Percentiles rank a stretch among this genome's conserved stretches.
phyloP scores from a whole-genome alignment of 140 eudicot species.

The Stevia rebaudiana region DNA sequence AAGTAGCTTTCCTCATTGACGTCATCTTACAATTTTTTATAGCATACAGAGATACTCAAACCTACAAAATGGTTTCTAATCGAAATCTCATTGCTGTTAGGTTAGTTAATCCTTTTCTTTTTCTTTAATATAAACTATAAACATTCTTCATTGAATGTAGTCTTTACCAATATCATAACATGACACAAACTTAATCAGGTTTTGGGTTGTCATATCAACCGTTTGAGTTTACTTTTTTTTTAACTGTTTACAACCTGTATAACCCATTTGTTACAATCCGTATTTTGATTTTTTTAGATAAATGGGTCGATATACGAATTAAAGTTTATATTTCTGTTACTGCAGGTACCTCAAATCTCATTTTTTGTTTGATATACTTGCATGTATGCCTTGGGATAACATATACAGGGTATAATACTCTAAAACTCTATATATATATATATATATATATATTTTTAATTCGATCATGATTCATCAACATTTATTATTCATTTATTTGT shows the following conservation, averaged over 20 bases:
- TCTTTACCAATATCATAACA: background rate
- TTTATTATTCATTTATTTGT: background rate
- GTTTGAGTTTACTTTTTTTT: background rate
- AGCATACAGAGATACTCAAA: slow-evolving; percentile 74
- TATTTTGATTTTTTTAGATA: no score
- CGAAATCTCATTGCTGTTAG: slow-evolving; percentile 68
- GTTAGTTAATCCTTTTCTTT: slow-evolving; percentile 43
- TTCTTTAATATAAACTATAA: background rate
- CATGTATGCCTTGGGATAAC: slow-evolving; percentile 95
- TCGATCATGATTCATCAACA: background rate
- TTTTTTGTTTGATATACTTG: slow-evolving; percentile 65
- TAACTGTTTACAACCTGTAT: no score
- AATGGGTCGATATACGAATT: no score
- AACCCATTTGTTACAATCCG: no score
- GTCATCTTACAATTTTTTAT: slow-evolving; percentile 72
- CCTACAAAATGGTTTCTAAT: slow-evolving; percentile 66
- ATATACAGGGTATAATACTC: slow-evolving; percentile 59
- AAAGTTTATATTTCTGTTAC: background rate
- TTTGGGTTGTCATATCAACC: background rate
- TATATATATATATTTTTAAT: no score
- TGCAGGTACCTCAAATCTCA: slow-evolving; percentile 78
- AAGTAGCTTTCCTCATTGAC: slow-evolving; percentile 72
- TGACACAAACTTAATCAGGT: background rate
- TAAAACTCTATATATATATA: background rate
- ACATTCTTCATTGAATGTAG: background rate